Conservation (phyloP, 768 basidiomycete genomes). For the Termitomyces sp. region DNA sequence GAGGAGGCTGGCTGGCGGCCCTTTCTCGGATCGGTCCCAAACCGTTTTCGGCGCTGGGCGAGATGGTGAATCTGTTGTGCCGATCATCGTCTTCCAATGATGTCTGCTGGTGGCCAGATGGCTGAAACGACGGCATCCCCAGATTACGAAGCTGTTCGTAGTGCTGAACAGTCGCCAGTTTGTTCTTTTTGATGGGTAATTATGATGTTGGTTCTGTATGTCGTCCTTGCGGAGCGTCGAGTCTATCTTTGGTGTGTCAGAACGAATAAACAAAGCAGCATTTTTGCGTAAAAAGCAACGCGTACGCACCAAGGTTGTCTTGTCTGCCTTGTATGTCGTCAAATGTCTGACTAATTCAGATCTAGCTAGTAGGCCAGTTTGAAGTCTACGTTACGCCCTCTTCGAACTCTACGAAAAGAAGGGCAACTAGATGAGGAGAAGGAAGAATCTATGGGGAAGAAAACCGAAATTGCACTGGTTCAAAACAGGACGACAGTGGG, state of each 20-base stretch:
- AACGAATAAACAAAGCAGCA: background rate
- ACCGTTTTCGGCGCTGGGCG: constrained; percentile 39
- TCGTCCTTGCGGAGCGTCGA: constrained; percentile 10
- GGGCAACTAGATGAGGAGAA: constrained; percentile 15
- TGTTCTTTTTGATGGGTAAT: constrained; percentile 15
- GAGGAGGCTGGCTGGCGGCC: constrained; percentile 71
- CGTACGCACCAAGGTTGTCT: constrained; percentile 17
- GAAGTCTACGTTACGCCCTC: constrained; percentile 14
- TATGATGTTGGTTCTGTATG: constrained; percentile 14
- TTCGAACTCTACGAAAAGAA: constrained; percentile 18
- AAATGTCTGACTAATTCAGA: constrained; percentile 16
- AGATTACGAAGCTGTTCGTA: constrained; percentile 22
- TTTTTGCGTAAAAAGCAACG: background rate
- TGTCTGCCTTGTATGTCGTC: constrained; percentile 17
- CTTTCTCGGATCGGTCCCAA: constrained; percentile 53
- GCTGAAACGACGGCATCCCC: constrained; percentile 28
- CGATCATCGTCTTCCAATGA: constrained; percentile 55
- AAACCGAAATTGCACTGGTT: constrained; percentile 17
- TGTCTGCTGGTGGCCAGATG: constrained; percentile 29
- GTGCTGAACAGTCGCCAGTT: constrained; percentile 25
- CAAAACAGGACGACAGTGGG: constrained; percentile 23
- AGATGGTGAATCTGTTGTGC: constrained; percentile 54
- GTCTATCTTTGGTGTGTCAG: constrained; percentile 13
- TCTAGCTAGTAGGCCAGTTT: constrained; percentile 16
- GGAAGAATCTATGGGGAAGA: constrained; percentile 22